Percentiles rank a stretch among this genome's conserved stretches.
These are phyloP conservation scores for Hypericum androsaemum DNA, from an alignment of 345 rosid genomes.

Conservation along the genomic window DNA sequence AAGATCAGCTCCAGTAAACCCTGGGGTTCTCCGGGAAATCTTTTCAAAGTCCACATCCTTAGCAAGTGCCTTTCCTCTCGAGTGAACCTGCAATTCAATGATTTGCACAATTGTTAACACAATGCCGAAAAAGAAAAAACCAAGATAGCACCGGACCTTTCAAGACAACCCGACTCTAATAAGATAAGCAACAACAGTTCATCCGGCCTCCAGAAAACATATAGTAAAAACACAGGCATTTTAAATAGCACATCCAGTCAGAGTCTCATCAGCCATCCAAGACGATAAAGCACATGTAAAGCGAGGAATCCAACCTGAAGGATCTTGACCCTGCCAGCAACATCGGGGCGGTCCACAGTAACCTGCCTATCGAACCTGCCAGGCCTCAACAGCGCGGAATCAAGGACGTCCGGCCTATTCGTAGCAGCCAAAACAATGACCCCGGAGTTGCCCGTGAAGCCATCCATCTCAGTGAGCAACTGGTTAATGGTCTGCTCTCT, in stretches of 20 bases:
- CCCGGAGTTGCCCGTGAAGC: slow-evolving; percentile 77
- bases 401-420: slow-evolving; percentile 78
- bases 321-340: slow-evolving; percentile 82
- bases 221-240: too few species aligned
- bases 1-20: slow-evolving; percentile 93
- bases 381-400: slow-evolving; percentile 71
- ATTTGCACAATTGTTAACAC: too few species aligned
- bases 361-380: slow-evolving; percentile 90
- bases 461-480: slow-evolving; percentile 88
- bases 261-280: too few species aligned
- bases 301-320: slow-evolving; percentile 50
- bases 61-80: slow-evolving; percentile 92
- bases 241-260: too few species aligned
- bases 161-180: too few species aligned
- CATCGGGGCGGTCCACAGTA: slow-evolving; percentile 88
- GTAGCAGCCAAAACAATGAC: slow-evolving; percentile 92
- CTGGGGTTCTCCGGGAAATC: slow-evolving; percentile 89
- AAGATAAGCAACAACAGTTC: too few species aligned
- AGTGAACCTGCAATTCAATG: slow-evolving; percentile 53
- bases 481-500: slow-evolving; percentile 87
- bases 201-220: too few species aligned
- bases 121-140: too few species aligned
- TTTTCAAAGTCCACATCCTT: slow-evolving; percentile 96
- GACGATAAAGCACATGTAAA: not conserved
- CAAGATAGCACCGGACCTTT: too few species aligned